phyloP scores from a whole-genome alignment of 2,329 filamentous ascomycete species.

The Trichoderma gracile region DNA sequence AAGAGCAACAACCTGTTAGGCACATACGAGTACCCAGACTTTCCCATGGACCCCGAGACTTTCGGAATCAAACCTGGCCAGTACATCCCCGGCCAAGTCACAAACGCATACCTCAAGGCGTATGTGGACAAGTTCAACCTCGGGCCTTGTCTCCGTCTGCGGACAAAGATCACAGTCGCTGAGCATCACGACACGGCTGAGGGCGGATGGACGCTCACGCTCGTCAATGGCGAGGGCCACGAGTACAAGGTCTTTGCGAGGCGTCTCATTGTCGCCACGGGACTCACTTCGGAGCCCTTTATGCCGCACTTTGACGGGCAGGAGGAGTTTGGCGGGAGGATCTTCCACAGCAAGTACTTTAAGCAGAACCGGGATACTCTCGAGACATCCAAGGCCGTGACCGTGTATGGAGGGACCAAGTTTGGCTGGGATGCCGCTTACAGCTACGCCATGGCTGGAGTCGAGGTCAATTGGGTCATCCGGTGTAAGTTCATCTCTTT shows the following conservation, averaged over 20 bases:
- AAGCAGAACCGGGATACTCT: slow-evolving; percentile 44
- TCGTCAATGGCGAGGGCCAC: slow-evolving; percentile 29
- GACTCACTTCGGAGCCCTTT: slow-evolving; percentile 51
- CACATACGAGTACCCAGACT: slow-evolving; percentile 72
- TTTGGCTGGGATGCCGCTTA: slow-evolving; percentile 67
- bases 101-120: slow-evolving; percentile 50
- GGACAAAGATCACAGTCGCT: slow-evolving; percentile 44
- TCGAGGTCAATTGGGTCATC: slow-evolving; percentile 62
- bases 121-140: slow-evolving; percentile 49
- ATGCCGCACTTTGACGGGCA: slow-evolving; percentile 50
- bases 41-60: slow-evolving; percentile 62
- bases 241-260: slow-evolving; percentile 41
- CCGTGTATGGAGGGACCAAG: slow-evolving; percentile 64
- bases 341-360: slow-evolving; percentile 55
- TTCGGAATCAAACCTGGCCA: slow-evolving; percentile 50
- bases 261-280: slow-evolving; percentile 57
- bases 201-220: slow-evolving; percentile 47
- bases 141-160: slow-evolving; percentile 42
- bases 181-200: slow-evolving; percentile 43
- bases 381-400: slow-evolving; percentile 45
- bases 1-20: slow-evolving; percentile 74
- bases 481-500: slow-evolving; percentile 41
- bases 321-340: slow-evolving; percentile 46
- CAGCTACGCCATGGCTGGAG: slow-evolving; percentile 56
- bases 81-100: slow-evolving; percentile 50